These are phyloP conservation scores for Scenedesmus sp. DNA, from an alignment of 163 green algal genomes.

Conservation along the genomic window DNA sequence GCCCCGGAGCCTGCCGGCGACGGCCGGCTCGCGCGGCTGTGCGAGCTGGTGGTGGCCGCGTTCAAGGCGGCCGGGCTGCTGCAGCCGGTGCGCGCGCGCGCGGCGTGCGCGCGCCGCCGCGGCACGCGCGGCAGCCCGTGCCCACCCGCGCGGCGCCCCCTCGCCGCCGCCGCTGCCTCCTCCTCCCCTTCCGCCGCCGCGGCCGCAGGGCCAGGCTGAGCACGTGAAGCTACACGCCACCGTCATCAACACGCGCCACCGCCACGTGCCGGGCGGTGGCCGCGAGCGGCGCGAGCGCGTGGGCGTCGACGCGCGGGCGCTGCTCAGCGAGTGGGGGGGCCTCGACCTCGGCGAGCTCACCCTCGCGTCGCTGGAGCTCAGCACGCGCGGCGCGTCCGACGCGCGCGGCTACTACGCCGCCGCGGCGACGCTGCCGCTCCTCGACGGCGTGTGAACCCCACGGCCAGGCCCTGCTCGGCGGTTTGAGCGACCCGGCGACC, in stretches of 20 bases:
- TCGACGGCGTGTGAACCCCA: too few species aligned
- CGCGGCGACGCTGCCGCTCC: too few species aligned
- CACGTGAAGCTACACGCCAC: constrained; percentile 60
- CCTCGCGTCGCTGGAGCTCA: constrained; percentile 25
- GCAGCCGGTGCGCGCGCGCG: constrained; percentile 38
- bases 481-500: too few species aligned
- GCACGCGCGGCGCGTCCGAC: constrained; percentile 7
- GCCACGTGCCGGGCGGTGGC: not conserved
- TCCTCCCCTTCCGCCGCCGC: too few species aligned
- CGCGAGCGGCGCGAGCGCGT: constrained; percentile 14
- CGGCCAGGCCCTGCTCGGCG: too few species aligned
- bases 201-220: constrained; percentile 10
- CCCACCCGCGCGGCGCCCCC: not conserved
- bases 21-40: constrained; percentile 50
- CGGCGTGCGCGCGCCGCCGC: not conserved
- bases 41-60: constrained; percentile 46
- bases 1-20: constrained; percentile 42
- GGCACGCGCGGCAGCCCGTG: not conserved
- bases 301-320: constrained; percentile 15
- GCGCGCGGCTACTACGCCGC: constrained; percentile 12
- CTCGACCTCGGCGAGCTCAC: constrained; percentile 17
- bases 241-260: constrained; percentile 52
- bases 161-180: not conserved
- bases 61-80: constrained; percentile 50
- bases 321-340: constrained; percentile 9